Evolutionary conservation across 805 yeast genomes (phyloP).

Genomic region (Hanseniaspora jakobsenii): DNA sequence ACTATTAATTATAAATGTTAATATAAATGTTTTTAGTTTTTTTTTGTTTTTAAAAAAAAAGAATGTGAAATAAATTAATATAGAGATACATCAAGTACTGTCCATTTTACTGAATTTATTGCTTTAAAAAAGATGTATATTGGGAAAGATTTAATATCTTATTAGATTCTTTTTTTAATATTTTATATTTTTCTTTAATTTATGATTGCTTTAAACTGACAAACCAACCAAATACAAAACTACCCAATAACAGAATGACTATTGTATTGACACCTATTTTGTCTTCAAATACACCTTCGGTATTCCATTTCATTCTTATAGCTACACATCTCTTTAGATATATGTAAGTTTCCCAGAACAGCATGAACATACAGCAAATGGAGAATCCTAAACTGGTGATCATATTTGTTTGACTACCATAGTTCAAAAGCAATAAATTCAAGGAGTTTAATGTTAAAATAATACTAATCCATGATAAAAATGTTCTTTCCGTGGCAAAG

Average conservation of each 20-base stretch:
- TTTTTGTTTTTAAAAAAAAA: too few relatives aligned
- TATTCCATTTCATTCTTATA: slow-evolving; percentile 72
- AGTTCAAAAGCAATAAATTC: slow-evolving; percentile 73
- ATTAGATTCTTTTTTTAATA: too few relatives aligned
- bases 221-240: slow-evolving; percentile 62
- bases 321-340: slow-evolving; percentile 74
- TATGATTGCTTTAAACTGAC: slow-evolving; percentile 30
- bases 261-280: slow-evolving; percentile 46
- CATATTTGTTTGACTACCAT: slow-evolving; percentile 64
- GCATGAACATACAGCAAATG: slow-evolving; percentile 61
- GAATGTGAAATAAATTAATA: too few relatives aligned
- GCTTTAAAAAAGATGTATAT: too few relatives aligned
- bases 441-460: slow-evolving; percentile 80
- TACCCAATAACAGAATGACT: slow-evolving; percentile 29
- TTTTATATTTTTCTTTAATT: too few relatives aligned
- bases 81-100: too few relatives aligned
- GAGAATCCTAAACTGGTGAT: slow-evolving; percentile 81
- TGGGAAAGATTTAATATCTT: too few relatives aligned
- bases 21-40: too few relatives aligned
- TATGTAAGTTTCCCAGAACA: slow-evolving; percentile 56
- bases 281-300: slow-evolving; percentile 60
- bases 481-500: slow-evolving; percentile 94
- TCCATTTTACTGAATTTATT: too few relatives aligned
- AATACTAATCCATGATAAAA: slow-evolving; percentile 84
- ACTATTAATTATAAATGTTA: too few relatives aligned